Percentiles rank a stretch among this genome's conserved stretches.
Evolutionary conservation across 257 asterid genomes (phyloP).

Genomic region (Fraxinus americana): DNA sequence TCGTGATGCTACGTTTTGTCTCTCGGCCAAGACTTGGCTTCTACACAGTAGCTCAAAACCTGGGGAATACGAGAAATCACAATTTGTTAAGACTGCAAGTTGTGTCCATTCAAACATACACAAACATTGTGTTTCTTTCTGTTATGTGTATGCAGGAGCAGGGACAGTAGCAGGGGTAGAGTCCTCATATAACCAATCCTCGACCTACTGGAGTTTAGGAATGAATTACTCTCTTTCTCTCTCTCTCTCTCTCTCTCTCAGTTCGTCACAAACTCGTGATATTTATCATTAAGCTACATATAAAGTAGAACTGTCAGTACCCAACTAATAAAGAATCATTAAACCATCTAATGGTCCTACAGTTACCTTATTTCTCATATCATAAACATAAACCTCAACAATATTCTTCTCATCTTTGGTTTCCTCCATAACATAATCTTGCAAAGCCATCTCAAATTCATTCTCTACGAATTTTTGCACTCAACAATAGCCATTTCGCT

Average conservation of each 20-base stretch:
- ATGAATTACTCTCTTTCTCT: constrained; percentile 35
- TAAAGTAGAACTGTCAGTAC: no score
- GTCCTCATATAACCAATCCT: constrained; percentile 94
- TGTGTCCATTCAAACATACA: not conserved
- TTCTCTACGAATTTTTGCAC: not conserved
- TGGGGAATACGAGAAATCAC: constrained; percentile 17
- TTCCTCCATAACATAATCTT: constrained; percentile 8
- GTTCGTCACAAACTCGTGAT: constrained; percentile 46
- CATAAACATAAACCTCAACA: constrained; percentile 21
- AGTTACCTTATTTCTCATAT: constrained; percentile 14
- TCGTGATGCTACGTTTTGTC: constrained; percentile 82
- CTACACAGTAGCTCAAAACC: constrained; percentile 80
- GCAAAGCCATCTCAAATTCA: constrained; percentile 22
- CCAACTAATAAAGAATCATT: no score
- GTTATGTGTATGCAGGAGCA: no score
- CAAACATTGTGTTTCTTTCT: no score
- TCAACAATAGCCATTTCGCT: constrained; percentile 2
- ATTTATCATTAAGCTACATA: not conserved
- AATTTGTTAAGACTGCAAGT: no score
- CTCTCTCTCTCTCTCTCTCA: constrained; percentile 51
- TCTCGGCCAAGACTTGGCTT: constrained; percentile 83
- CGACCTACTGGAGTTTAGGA: constrained; percentile 76
- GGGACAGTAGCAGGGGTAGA: not conserved
- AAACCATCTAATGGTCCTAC: no score
- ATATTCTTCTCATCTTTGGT: constrained; percentile 12